Conservation (phyloP, 768 basidiomycete species). For the Lactifluus hygrophoroides region DNA sequence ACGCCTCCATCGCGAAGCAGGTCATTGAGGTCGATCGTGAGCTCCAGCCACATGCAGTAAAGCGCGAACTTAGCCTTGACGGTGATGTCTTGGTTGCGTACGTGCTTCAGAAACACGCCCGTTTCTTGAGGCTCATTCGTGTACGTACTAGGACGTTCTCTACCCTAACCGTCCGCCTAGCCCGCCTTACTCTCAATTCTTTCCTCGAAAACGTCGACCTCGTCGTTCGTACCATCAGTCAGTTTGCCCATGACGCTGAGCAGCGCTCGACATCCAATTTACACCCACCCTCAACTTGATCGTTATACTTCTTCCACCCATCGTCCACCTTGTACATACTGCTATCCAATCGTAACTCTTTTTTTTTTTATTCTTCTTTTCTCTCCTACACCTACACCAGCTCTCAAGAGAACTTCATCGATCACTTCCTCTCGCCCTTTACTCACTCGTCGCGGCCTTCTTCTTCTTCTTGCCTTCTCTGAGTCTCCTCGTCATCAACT, state of each 20-base stretch:
- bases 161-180: constrained; percentile 77
- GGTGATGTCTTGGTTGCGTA: constrained; percentile 69
- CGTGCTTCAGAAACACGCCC: constrained; percentile 27
- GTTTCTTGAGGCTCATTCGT: constrained; percentile 7
- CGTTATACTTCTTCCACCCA: constrained; percentile 12
- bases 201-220: constrained; percentile 88
- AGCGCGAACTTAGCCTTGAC: constrained; percentile 59
- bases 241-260: constrained; percentile 65
- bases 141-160: constrained; percentile 47
- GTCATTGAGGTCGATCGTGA: constrained; percentile 84
- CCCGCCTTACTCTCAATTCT: constrained; percentile 73
- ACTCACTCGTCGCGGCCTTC: constrained; percentile 57
- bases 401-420: constrained; percentile 13
- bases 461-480: constrained; percentile 93
- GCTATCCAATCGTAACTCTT: constrained; percentile 20
- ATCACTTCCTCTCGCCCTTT: constrained; percentile 40
- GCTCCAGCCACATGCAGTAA: constrained; percentile 73
- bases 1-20: constrained; percentile 75
- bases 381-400: background rate
- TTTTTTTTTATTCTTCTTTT: constrained; percentile 18
- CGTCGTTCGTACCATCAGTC: constrained; percentile 69
- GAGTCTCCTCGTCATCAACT: constrained; percentile 65
- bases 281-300: constrained; percentile 11
- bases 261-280: constrained; percentile 12
- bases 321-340: constrained; percentile 13